Evolutionary conservation across 805 yeast genomes (phyloP).

Genomic region (Candida chauliodis): DNA sequence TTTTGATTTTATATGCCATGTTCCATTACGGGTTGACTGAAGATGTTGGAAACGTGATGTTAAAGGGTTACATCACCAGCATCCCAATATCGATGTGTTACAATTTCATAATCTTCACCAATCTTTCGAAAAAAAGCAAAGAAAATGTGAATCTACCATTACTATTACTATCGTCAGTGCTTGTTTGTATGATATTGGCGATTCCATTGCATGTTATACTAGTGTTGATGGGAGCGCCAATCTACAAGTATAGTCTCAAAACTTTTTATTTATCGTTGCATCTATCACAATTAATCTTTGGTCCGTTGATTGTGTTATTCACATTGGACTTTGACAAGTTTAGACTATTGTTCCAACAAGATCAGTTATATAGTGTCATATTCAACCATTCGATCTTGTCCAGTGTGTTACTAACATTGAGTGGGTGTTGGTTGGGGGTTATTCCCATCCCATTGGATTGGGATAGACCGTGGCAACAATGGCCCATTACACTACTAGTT

Average conservation of each 20-base stretch:
- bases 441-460: constrained; percentile 93
- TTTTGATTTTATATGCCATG: constrained; percentile 24
- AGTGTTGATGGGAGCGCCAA: constrained; percentile 80
- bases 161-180: constrained; percentile 24
- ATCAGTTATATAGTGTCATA: constrained; percentile 18
- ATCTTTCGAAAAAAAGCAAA: constrained; percentile 9
- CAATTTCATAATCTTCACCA: constrained; percentile 16
- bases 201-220: constrained; percentile 38
- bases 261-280: constrained; percentile 64
- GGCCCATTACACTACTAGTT: constrained; percentile 85
- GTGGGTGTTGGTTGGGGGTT: constrained; percentile 92
- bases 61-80: constrained; percentile 23
- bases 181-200: constrained; percentile 33
- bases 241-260: constrained; percentile 46
- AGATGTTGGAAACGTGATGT: constrained; percentile 19
- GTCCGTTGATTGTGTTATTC: constrained; percentile 59
- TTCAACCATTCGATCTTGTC: constrained; percentile 25
- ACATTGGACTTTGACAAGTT: constrained; percentile 47
- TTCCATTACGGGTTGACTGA: constrained; percentile 27
- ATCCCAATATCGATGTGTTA: constrained; percentile 22
- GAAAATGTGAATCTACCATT: constrained; percentile 16
- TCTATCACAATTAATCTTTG: constrained; percentile 54
- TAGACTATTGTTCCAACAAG: constrained; percentile 16
- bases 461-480: constrained; percentile 96
- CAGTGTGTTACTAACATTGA: constrained; percentile 21